Evolutionary conservation across 73 alveolate species (phyloP).

Genomic region (Paramecium caudatum): DNA sequence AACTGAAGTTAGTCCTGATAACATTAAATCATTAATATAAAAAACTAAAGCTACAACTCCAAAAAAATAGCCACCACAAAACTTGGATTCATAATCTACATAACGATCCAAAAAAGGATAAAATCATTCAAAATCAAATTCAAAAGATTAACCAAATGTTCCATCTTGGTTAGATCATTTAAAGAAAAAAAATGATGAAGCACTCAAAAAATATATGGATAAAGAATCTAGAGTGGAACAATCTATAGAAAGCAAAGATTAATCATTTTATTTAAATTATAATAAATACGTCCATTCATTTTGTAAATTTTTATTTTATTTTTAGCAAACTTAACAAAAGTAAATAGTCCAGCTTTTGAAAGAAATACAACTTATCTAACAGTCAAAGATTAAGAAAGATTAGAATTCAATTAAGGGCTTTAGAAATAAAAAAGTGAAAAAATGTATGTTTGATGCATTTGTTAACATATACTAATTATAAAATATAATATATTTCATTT

Average conservation of each 20-base stretch:
- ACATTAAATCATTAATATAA: background rate
- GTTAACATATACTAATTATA: too few species aligned
- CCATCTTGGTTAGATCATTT: conserved; percentile 36
- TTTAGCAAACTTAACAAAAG: conserved; percentile 1
- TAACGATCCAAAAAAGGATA: conserved; percentile 6
- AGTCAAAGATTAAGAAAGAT: too few species aligned
- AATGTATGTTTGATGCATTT: too few species aligned
- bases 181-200: background rate
- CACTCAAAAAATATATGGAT: background rate
- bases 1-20: background rate
- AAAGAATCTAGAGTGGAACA: background rate
- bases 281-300: conserved; percentile 5
- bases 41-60: background rate
- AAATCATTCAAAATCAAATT: background rate
- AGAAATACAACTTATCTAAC: conserved; percentile 35
- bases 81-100: background rate
- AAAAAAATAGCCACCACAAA: background rate
- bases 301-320: background rate
- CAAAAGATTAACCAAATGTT: background rate
- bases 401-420: too few species aligned
- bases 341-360: conserved; percentile 30
- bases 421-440: too few species aligned
- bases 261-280: background rate
- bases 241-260: background rate
- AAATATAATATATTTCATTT: too few species aligned